Percentiles rank a stretch among this genome's conserved stretches.
Evolutionary conservation across 805 yeast genomes (phyloP).

Genomic region (Candida tallmaniae): DNA sequence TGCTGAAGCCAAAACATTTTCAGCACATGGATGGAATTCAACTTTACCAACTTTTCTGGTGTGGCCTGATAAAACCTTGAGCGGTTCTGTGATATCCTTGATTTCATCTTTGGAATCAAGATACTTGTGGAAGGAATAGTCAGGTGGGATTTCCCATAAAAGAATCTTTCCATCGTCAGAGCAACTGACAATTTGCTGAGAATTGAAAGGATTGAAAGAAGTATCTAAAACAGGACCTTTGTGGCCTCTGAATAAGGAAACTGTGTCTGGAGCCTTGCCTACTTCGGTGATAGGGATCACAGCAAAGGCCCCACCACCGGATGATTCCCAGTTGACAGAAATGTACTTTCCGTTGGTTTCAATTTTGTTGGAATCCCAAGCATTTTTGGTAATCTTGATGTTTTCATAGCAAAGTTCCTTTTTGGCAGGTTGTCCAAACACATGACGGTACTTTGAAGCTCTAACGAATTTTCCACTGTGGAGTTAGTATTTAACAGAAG

Average conservation of each 20-base stretch:
- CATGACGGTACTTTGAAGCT: conserved; percentile 96
- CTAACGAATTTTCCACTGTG: conserved; percentile 82
- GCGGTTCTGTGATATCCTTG: conserved; percentile 64
- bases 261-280: conserved; percentile 91
- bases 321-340: conserved; percentile 86
- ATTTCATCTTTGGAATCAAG: conserved; percentile 50
- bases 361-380: conserved; percentile 92
- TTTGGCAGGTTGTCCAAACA: conserved; percentile 79
- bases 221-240: conserved; percentile 94
- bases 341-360: conserved; percentile 83
- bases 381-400: conserved; percentile 77
- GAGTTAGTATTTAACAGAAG: conserved; percentile 1
- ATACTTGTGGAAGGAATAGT: conserved; percentile 66
- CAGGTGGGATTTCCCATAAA: conserved; percentile 84
- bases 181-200: conserved; percentile 66
- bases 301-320: conserved; percentile 98
- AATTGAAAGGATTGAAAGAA: conserved; percentile 89
- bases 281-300: conserved; percentile 81
- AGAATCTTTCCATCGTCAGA: conserved; percentile 78
- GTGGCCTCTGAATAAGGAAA: conserved; percentile 93
- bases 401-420: conserved; percentile 72
- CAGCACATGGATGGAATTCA: conserved; percentile 82
- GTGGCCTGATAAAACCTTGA: conserved; percentile 75
- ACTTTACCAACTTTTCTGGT: conserved; percentile 92
- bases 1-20: conserved; percentile 81